Evolutionary conservation across 2,329 filamentous ascomycete genomes (phyloP).

Genomic region (Eutypella sp.): DNA sequence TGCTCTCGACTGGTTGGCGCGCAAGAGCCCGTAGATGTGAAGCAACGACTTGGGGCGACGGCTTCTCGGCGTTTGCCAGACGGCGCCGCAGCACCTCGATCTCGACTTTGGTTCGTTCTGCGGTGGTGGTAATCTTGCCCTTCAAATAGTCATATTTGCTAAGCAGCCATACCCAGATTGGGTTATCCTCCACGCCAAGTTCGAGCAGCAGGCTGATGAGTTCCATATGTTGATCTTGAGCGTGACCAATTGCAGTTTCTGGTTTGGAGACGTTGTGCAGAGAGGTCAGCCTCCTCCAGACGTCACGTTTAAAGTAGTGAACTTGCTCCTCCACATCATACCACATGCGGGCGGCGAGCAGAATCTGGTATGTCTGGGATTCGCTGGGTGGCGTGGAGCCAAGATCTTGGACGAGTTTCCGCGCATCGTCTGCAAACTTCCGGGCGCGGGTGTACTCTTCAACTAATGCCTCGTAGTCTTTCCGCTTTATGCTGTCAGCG

Average conservation of each 20-base stretch:
- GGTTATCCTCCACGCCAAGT: conserved; percentile 89
- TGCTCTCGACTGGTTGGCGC: conserved; percentile 59
- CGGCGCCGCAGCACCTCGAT: conserved; percentile 85
- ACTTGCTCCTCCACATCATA: conserved; percentile 86
- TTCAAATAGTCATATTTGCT: conserved; percentile 88
- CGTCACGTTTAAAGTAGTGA: conserved; percentile 77
- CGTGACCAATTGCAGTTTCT: conserved; percentile 45
- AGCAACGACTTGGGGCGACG: conserved; percentile 63
- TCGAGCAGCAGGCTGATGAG: conserved; percentile 86
- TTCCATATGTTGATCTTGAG: conserved; percentile 84
- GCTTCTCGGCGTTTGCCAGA: conserved; percentile 69
- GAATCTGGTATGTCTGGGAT: conserved; percentile 75
- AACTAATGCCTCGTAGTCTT: conserved; percentile 82
- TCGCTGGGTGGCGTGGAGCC: conserved; percentile 61
- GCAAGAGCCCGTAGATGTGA: conserved; percentile 71
- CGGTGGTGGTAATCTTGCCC: conserved; percentile 71
- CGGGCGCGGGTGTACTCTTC: conserved; percentile 84
- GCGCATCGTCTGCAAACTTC: conserved; percentile 73
- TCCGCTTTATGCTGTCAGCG: conserved; percentile 80
- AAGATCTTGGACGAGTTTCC: conserved; percentile 56
- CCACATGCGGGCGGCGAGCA: conserved; percentile 93
- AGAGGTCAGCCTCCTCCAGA: conserved; percentile 76
- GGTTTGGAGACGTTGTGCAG: conserved; percentile 54
- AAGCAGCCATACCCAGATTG: conserved; percentile 92
- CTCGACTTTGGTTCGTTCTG: conserved; percentile 84